Percentiles rank a stretch among this genome's conserved stretches.
phyloP scores from a whole-genome alignment of 2,329 filamentous ascomycete genomes.

The Fusarium marasasianum region DNA sequence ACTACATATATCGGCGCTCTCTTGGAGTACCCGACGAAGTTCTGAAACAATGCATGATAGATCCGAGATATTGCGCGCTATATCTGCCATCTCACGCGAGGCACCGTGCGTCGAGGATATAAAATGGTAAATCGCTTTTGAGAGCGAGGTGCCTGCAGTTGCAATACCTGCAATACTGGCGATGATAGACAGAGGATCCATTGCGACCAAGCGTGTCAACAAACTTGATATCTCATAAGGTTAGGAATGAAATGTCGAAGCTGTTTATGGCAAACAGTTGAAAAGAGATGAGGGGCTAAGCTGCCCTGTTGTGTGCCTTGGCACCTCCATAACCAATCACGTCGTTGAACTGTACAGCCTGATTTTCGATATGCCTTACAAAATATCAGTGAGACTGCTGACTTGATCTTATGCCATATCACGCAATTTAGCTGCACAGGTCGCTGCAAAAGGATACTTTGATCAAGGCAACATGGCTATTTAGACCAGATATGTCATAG shows the following conservation, averaged over 20 bases:
- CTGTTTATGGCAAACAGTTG: neutral
- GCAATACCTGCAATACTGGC: neutral
- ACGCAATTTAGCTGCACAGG: too few species aligned
- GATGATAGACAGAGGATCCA: neutral
- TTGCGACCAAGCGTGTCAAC: neutral
- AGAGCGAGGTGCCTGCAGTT: neutral
- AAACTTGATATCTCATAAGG: rapidly evolving
- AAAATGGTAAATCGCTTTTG: neutral
- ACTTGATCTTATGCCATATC: too few species aligned
- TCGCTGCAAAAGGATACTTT: neutral
- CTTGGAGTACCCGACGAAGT: neutral
- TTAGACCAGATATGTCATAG: neutral
- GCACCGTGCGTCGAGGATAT: neutral
- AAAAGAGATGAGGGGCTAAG: neutral
- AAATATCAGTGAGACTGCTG: neutral
- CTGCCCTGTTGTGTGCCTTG: neutral
- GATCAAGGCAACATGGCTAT: neutral
- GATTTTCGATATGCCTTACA: neutral
- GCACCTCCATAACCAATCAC: neutral
- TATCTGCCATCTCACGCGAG: neutral
- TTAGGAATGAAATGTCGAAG: neutral
- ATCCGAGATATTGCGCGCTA: neutral
- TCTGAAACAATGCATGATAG: neutral
- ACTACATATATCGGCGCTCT: neutral
- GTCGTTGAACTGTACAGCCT: neutral